Conservation (phyloP, 305 asterid species). For the Fraxinus nigra region DNA sequence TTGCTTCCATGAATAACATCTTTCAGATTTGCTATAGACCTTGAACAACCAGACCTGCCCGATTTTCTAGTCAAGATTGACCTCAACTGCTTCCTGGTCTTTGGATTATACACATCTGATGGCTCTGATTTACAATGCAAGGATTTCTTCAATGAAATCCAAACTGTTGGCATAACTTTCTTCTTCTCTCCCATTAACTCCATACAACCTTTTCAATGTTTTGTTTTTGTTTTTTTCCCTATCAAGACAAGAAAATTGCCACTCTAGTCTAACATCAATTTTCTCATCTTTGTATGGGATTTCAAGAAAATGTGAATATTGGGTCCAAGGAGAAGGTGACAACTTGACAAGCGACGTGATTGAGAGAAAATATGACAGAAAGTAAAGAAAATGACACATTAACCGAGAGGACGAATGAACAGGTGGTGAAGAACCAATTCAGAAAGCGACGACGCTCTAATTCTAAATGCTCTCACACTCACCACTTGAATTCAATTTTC, state of each 20-base stretch:
- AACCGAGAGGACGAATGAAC: not conserved
- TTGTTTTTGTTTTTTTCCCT: not conserved
- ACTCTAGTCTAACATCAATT: too few species aligned
- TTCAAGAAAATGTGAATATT: conserved; percentile 21
- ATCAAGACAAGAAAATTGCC: too few species aligned
- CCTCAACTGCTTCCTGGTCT: conserved; percentile 30
- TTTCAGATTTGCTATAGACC: conserved; percentile 72
- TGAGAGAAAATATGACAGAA: not conserved
- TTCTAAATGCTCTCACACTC: conserved; percentile 1
- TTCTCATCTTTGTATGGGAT: not conserved
- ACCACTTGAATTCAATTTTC: conserved; percentile 25
- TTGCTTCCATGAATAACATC: conserved; percentile 79
- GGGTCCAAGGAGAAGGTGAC: conserved; percentile 33
- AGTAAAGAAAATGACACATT: conserved; percentile 18
- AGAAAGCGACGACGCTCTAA: conserved; percentile 11
- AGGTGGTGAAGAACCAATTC: conserved; percentile 2
- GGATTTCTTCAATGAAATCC: conserved; percentile 54
- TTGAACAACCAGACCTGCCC: conserved; percentile 54
- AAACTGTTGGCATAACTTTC: conserved; percentile 44
- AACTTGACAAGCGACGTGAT: not conserved
- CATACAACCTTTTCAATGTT: not conserved
- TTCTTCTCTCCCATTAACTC: conserved; percentile 49
- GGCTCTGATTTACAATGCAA: conserved; percentile 55
- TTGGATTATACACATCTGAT: conserved; percentile 49
- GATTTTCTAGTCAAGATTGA: conserved; percentile 36